Conservation (phyloP, 768 basidiomycete genomes). For the Tricholomella constricta region DNA sequence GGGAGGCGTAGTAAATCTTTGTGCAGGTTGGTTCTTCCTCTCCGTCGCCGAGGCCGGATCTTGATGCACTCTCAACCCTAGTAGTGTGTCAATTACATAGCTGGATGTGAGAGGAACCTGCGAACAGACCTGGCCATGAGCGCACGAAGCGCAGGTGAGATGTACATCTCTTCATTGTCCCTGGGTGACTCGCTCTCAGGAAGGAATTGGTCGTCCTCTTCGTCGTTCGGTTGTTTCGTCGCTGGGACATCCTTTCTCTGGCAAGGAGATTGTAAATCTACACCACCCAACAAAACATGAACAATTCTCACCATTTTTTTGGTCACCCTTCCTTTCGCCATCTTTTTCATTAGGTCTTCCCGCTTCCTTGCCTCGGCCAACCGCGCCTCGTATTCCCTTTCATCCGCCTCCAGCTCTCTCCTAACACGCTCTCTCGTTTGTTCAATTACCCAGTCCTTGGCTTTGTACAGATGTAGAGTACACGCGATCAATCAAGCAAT, state of each 20-base stretch:
- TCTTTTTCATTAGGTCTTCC: conserved; percentile 56
- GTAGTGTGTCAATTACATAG: conserved; percentile 2
- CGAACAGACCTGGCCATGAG: conserved; percentile 73
- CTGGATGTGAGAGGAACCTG: conserved; percentile 4
- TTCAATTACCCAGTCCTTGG: conserved; percentile 74
- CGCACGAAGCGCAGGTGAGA: conserved; percentile 77
- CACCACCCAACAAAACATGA: not conserved
- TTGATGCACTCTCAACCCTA: conserved; percentile 37
- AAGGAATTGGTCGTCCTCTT: conserved; percentile 71
- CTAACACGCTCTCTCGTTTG: conserved; percentile 69
- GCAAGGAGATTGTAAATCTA: no score
- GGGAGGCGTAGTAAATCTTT: conserved; percentile 91
- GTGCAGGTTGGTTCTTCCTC: conserved; percentile 62
- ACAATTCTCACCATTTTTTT: conserved; percentile 59
- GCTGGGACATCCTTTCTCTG: conserved; percentile 20
- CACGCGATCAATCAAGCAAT: not conserved
- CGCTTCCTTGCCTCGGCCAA: conserved; percentile 61
- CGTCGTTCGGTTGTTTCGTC: conserved; percentile 26
- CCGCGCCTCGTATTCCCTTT: conserved; percentile 62
- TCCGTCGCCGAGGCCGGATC: conserved; percentile 19
- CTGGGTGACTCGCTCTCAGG: conserved; percentile 54
- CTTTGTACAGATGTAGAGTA: conserved; percentile 29
- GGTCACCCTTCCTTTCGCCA: conserved; percentile 54
- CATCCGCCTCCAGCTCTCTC: conserved; percentile 67
- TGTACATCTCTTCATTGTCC: conserved; percentile 50